Conservation (phyloP, 495 filamentous ascomycete species). For the Staphylotrichum longicolle region DNA sequence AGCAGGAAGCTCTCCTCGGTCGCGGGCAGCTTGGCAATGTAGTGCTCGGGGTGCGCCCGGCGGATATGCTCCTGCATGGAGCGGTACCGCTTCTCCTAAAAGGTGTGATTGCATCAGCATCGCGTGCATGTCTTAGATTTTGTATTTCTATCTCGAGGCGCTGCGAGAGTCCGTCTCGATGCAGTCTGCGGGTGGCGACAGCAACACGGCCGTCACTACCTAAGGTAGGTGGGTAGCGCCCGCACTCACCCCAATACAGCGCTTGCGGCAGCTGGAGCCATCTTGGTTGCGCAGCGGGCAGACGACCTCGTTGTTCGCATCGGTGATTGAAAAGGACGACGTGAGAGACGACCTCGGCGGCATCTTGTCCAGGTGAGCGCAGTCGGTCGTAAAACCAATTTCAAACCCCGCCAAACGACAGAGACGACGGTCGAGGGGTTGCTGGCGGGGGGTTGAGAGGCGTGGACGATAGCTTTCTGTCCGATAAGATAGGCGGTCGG, state of each 20-base stretch:
- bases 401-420: slow-evolving; percentile 52
- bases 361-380: slow-evolving; percentile 50
- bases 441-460: slow-evolving; percentile 31
- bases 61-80: slow-evolving; percentile 99
- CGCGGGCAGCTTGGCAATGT: slow-evolving; percentile 97
- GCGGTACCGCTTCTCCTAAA: slow-evolving; percentile 92
- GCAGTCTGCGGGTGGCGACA: slow-evolving; percentile 23
- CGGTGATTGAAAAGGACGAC: slow-evolving; percentile 87
- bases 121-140: too few species aligned
- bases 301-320: slow-evolving; percentile 92
- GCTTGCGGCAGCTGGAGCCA: slow-evolving; percentile 94
- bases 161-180: neutral
- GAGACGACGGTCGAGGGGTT: slow-evolving; percentile 19
- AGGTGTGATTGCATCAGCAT: slow-evolving; percentile 7
- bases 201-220: neutral
- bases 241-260: slow-evolving; percentile 89
- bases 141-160: neutral
- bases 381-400: neutral
- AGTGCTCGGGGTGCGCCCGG: slow-evolving; percentile 94
- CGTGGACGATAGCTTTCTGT: slow-evolving; percentile 31
- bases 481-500: slow-evolving; percentile 28
- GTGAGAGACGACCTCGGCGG: slow-evolving; percentile 84
- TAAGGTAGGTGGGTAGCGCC: neutral
- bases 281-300: slow-evolving; percentile 96
- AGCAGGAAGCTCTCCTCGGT: slow-evolving; percentile 97